A percentile compares a stretch with the other conserved stretches of the same genome.
Evolutionary conservation across 2,329 filamentous ascomycete species (phyloP).

Genomic region (Tolypocladium paradoxum): DNA sequence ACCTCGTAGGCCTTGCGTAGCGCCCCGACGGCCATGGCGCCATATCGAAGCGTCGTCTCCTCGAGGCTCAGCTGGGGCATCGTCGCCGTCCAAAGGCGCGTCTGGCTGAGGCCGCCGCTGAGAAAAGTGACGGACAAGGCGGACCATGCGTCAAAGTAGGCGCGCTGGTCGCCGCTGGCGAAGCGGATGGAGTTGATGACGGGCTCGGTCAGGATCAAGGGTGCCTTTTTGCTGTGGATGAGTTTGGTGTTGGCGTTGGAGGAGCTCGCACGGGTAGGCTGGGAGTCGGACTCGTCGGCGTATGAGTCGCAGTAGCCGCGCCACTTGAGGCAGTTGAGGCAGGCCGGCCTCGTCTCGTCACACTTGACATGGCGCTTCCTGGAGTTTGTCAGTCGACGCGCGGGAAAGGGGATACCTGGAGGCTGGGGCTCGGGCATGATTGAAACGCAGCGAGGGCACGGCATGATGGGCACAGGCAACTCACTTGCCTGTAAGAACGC

Average conservation of each 20-base stretch:
- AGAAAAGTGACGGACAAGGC: constrained; percentile 23
- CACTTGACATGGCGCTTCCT: constrained; percentile 32
- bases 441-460: neutral
- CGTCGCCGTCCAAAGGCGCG: constrained; percentile 26
- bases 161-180: constrained; percentile 19
- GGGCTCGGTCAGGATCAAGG: constrained; percentile 20
- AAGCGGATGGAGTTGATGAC: constrained; percentile 23
- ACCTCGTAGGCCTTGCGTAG: constrained; percentile 22
- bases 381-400: neutral
- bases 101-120: constrained; percentile 21
- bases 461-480: constrained; percentile 3
- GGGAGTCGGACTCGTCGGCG: constrained; percentile 6
- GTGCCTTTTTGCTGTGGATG: constrained; percentile 19
- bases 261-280: constrained; percentile 2
- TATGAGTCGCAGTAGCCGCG: constrained; percentile 28
- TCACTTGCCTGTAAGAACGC: constrained; percentile 20
- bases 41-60: constrained; percentile 25
- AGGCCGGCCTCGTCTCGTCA: constrained; percentile 29
- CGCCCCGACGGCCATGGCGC: constrained; percentile 29
- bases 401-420: neutral
- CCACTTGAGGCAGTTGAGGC: constrained; percentile 30
- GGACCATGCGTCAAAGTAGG: constrained; percentile 28
- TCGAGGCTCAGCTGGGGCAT: constrained; percentile 29
- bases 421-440: neutral
- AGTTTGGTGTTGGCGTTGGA: constrained; percentile 13